Evolutionary conservation across 139 green algal genomes (phyloP).

Genomic region (Chlorella sp.): DNA sequence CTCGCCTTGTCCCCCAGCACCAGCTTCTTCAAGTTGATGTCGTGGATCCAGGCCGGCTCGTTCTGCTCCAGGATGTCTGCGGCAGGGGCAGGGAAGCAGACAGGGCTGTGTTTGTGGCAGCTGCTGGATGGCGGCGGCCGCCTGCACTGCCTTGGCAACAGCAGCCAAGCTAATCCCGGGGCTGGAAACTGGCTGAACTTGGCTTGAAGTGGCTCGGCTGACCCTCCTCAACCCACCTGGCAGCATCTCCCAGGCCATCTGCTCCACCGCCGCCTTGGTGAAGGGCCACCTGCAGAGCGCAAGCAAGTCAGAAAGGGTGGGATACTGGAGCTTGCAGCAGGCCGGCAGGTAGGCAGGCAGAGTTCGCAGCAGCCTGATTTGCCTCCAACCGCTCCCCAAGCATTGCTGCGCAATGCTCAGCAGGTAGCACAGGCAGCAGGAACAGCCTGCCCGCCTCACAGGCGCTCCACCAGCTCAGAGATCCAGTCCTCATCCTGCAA

Average conservation of each 20-base stretch:
- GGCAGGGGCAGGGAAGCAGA: background rate
- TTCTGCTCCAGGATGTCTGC: conserved; percentile 24
- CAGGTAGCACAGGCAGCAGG: background rate
- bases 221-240: background rate
- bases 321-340: too few relatives aligned
- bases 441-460: background rate
- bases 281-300: conserved; percentile 22
- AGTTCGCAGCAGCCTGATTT: background rate
- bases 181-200: too few relatives aligned
- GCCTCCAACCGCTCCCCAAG: too few relatives aligned
- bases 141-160: too few relatives aligned
- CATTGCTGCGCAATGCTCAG: too few relatives aligned
- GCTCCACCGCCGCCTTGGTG: conserved; percentile 2
- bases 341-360: background rate
- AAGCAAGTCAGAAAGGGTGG: too few relatives aligned
- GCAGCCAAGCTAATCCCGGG: too few relatives aligned
- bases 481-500: conserved; percentile 40
- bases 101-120: too few relatives aligned
- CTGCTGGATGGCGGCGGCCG: too few relatives aligned
- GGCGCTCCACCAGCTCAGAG: conserved; percentile 6
- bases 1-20: conserved; percentile 3
- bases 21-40: conserved; percentile 39
- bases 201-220: too few relatives aligned
- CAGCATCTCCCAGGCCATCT: conserved; percentile 24
- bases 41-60: conserved; percentile 33